Percentiles rank a stretch among this genome's conserved stretches.
Conservation (phyloP, 202 grass and related monocot species). For the Schoenoplectus triqueter region DNA sequence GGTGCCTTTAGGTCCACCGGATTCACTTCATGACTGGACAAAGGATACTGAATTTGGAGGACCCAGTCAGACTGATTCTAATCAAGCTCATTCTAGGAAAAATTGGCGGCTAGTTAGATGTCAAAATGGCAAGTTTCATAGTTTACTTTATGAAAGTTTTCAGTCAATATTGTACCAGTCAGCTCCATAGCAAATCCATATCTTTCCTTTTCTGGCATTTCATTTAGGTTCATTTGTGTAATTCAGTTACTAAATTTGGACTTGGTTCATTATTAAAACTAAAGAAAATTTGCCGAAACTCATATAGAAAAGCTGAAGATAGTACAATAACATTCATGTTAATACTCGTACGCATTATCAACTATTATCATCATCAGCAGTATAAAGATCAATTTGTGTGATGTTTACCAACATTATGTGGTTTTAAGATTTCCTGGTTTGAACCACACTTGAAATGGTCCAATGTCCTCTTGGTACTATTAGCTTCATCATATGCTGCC, state of each 20-base stretch:
- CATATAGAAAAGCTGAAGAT: conserved; percentile 2
- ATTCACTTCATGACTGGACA: conserved; percentile 82
- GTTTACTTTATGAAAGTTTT: conserved; percentile 29
- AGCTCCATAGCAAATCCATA: conserved; percentile 14
- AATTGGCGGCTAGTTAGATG: conserved; percentile 90
- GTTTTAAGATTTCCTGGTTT: neutral
- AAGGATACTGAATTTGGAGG: conserved; percentile 63
- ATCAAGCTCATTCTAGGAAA: conserved; percentile 73
- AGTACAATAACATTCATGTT: conserved; percentile 1
- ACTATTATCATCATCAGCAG: neutral
- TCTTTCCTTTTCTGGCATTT: neutral
- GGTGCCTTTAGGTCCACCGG: conserved; percentile 63
- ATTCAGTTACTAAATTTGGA: neutral
- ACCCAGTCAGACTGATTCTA: conserved; percentile 54
- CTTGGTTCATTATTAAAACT: conserved; percentile 15
- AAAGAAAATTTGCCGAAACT: conserved; percentile 7
- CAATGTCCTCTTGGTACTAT: conserved; percentile 2
- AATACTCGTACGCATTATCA: neutral
- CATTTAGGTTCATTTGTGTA: conserved; percentile 13
- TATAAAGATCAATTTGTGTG: conserved; percentile 8
- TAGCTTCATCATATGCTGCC: conserved; percentile 11
- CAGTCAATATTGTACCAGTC: neutral
- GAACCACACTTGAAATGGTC: neutral
- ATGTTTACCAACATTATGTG: conserved; percentile 18
- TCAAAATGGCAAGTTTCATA: conserved; percentile 82